Conservation (phyloP, 1,284 basidiomycete species). For the Laetiporus sulphureus region DNA sequence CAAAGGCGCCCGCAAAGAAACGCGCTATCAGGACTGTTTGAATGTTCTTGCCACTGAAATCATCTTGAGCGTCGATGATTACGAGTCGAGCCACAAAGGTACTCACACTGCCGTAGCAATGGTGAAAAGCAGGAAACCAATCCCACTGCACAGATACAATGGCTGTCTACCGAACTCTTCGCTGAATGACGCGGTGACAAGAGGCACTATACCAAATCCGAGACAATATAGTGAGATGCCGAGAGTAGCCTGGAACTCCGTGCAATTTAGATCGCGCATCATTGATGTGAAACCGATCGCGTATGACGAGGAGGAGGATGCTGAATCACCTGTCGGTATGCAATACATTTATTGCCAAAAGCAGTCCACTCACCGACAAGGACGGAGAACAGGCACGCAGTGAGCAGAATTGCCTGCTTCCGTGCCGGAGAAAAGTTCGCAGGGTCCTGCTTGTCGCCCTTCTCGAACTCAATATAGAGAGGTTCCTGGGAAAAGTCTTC, state of each 20-base stretch:
- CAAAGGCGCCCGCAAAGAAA: conserved; percentile 64
- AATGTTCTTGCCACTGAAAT: conserved; percentile 53
- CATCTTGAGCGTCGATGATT: not conserved
- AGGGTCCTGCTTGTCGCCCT: conserved; percentile 43
- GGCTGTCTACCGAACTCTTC: conserved; percentile 75
- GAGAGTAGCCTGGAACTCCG: conserved; percentile 49
- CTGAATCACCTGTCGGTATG: conserved; percentile 24
- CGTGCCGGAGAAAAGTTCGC: conserved; percentile 36
- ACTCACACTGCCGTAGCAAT: conserved; percentile 58
- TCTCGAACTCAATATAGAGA: conserved; percentile 42
- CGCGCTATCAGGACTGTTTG: conserved; percentile 63
- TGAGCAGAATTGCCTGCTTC: conserved; percentile 47
- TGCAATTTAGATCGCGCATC: conserved; percentile 57
- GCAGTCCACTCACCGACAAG: conserved; percentile 36
- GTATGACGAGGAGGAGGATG: conserved; percentile 49
- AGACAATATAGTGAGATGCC: conserved; percentile 58
- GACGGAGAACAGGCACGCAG: conserved; percentile 52
- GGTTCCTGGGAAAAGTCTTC: conserved; percentile 8
- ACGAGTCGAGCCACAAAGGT: not conserved
- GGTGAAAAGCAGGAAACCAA: conserved; percentile 56
- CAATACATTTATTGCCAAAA: not conserved
- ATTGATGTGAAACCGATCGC: conserved; percentile 54
- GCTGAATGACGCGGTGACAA: conserved; percentile 67
- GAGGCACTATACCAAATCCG: conserved; percentile 66
- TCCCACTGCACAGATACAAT: conserved; percentile 52